Evolutionary conservation across 306 rosid species (phyloP).

Genomic region (Vicia villosa): DNA sequence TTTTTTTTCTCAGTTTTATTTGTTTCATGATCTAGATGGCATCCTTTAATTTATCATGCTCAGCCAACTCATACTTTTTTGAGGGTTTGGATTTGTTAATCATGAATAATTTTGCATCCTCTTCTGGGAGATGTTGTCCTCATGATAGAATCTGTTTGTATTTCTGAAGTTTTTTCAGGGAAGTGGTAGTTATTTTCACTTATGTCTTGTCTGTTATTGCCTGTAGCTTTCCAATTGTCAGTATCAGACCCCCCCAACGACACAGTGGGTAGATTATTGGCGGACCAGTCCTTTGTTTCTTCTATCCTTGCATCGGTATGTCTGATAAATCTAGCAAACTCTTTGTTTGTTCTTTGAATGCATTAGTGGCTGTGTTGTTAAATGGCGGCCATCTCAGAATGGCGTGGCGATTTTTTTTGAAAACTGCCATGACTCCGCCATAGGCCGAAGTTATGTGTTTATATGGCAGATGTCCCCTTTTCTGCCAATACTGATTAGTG

Average conservation of each 20-base stretch:
- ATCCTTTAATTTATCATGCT: slow-evolving; percentile 1
- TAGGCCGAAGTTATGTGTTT: not conserved
- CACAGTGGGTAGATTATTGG: slow-evolving; percentile 79
- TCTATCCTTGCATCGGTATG: slow-evolving; percentile 89
- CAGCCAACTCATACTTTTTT: slow-evolving; percentile 5
- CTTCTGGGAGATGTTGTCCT: not conserved
- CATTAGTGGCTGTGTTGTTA: slow-evolving; percentile 18
- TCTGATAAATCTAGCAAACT: slow-evolving; percentile 30
- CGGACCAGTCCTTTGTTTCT: slow-evolving; percentile 94
- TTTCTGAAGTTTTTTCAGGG: slow-evolving; percentile 11
- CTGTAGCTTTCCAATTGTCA: slow-evolving; percentile 87
- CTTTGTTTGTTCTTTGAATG: slow-evolving; percentile 8
- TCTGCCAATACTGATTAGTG: not conserved
- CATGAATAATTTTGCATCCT: slow-evolving; percentile 10
- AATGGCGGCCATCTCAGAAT: not conserved
- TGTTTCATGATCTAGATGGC: not conserved
- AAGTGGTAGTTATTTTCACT: not conserved
- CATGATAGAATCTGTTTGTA: slow-evolving; percentile 13
- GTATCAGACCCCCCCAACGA: slow-evolving; percentile 70
- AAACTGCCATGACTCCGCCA: not conserved
- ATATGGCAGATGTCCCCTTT: not conserved
- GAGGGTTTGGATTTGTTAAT: not conserved
- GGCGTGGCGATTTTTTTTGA: not conserved
- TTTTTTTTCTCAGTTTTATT: slow-evolving; percentile 7
- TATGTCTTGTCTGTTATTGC: slow-evolving; percentile 34